Conservation (phyloP, 805 yeast genomes). For the Metschnikowia gruessii region DNA sequence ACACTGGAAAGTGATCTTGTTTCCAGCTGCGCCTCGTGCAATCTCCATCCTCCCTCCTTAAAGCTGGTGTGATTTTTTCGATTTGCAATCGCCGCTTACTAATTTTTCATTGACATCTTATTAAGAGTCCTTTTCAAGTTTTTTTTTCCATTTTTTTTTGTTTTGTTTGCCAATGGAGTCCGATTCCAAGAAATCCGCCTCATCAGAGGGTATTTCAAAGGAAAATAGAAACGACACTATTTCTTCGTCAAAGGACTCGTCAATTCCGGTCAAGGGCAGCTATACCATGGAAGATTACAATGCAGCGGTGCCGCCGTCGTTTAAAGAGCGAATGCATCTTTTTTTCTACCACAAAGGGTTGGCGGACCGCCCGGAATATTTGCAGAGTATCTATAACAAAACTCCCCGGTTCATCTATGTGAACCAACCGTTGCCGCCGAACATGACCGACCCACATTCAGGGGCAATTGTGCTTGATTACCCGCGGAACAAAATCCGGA, state of each 20-base stretch:
- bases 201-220: neutral
- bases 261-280: too few relatives aligned
- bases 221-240: constrained; percentile 1
- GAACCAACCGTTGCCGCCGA: constrained; percentile 48
- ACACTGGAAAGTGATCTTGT: too few relatives aligned
- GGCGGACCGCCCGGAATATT: constrained; percentile 32
- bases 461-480: constrained; percentile 60
- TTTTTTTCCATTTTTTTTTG: neutral
- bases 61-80: too few relatives aligned
- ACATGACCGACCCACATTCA: constrained; percentile 45
- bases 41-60: too few relatives aligned
- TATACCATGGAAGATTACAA: neutral
- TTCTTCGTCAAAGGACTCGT: neutral
- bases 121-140: neutral
- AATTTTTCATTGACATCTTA: neutral
- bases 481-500: constrained; percentile 88
- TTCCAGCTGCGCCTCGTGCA: too few relatives aligned
- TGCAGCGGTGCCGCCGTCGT: constrained; percentile 15
- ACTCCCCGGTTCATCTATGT: constrained; percentile 47
- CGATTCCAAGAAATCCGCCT: constrained; percentile 3
- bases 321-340: constrained; percentile 11
- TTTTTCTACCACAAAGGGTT: constrained; percentile 21
- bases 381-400: constrained; percentile 36
- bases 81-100: neutral
- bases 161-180: constrained; percentile 4